Evolutionary conservation across 441 rosid genomes (phyloP), one percentile per base, ranked within the genome.

Genomic region (Euphorbia corollata): DNA sequence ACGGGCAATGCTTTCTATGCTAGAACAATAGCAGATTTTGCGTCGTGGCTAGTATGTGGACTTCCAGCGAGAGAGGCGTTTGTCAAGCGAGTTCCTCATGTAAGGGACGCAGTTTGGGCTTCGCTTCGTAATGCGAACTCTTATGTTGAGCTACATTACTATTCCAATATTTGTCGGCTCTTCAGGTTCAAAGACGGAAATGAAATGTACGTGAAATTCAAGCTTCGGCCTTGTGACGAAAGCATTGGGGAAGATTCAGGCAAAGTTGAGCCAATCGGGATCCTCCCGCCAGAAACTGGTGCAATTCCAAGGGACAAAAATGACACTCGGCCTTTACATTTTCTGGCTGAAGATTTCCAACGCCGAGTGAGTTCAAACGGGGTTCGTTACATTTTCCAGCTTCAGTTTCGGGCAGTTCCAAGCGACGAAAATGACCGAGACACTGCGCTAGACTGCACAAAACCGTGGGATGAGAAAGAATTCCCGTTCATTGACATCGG

Each of bases 261-360:
- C 2, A 83, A 84, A 69, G 90, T 85, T 36, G 90, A 83, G 68
- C 89, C 90, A 6, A 50, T 16, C 0, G 90, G 85, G 43, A 84
- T 84, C 76, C 89, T 86, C 19, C 94, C 94, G 24, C 94, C 90
- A 23, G 94, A 87, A 74, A 87, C 94, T n/a, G 94, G 94, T 54
- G 87, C 94, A 22, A 84, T 87, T 74, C 89, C 90, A 0, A 77
- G 89, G 77, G 80, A 83, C 34, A 79, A 78, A 18, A 80, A 79
- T 1, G 94, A 86, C 74, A 72, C 74, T 7, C 82, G 89, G 2
- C 93, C 90, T 4, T 68, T 83, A 23, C 86, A 84, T 27, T 87
- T 87, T 84, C 87, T 87, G 54, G 87, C 86, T 18, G 75, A 87
- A 16, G 90, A 85, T 55, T 87, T 87, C 75, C 83, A 75, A 19